phyloP scores from a whole-genome alignment of 2,329 filamentous ascomycete genomes.

The Aspergillus clavatus region DNA sequence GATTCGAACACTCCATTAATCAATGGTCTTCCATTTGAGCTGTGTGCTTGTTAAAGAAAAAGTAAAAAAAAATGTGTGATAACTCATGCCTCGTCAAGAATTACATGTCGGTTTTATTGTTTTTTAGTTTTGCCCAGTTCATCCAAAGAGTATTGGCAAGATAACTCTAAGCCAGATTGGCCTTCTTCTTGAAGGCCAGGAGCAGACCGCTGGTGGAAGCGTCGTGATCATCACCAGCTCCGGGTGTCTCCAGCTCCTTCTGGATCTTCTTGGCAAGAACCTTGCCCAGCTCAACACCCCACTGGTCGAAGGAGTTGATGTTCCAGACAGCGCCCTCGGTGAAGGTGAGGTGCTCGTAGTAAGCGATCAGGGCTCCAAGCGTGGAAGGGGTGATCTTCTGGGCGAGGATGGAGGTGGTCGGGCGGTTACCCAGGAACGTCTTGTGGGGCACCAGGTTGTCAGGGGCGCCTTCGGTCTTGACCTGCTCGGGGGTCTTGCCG shows the following conservation, averaged over 20 bases:
- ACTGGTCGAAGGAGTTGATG: constrained; percentile 99
- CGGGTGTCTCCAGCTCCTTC: constrained; percentile 70
- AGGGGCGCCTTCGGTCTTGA: constrained; percentile 45
- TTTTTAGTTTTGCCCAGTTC: constrained; percentile 7
- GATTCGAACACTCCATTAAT: background rate
- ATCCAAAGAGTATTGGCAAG: background rate
- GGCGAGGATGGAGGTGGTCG: constrained; percentile 90
- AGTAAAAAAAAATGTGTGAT: constrained; percentile 9
- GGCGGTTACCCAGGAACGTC: constrained; percentile 96
- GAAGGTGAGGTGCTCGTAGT: constrained; percentile 98
- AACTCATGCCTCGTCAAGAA: constrained; percentile 19
- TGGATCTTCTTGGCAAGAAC: constrained; percentile 88
- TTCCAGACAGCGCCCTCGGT: constrained; percentile 98
- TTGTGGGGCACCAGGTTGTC: constrained; percentile 81
- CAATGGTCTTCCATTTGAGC: background rate
- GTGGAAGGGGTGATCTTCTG: constrained; percentile 91
- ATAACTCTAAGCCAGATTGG: constrained; percentile 38
- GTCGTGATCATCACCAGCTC: constrained; percentile 73
- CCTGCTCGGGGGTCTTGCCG: constrained; percentile 45
- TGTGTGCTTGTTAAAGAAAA: constrained; percentile 2
- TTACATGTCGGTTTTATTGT: constrained; percentile 11
- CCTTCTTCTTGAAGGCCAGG: constrained; percentile 82
- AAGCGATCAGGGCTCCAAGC: constrained; percentile 90
- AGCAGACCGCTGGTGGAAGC: constrained; percentile 83
- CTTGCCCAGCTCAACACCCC: constrained; percentile 98